A percentile compares a stretch with the other conserved stretches of the same genome.
These are phyloP conservation scores for Thelonectria olida DNA, from an alignment of 2,329 filamentous ascomycete genomes.

Conservation along the genomic window DNA sequence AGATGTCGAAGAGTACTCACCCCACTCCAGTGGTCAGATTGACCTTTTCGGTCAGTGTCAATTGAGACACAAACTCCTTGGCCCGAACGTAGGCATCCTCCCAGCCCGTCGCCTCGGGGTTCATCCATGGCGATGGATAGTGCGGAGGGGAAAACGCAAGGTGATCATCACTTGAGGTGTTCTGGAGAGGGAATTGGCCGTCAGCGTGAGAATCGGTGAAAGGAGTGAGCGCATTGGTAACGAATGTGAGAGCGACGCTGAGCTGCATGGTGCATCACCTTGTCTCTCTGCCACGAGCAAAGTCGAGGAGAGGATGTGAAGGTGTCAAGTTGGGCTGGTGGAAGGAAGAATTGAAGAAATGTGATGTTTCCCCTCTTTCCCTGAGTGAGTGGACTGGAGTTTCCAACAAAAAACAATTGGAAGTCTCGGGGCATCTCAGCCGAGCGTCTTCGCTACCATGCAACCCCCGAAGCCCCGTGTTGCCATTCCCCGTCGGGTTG, in stretches of 20 bases:
- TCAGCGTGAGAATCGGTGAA: slow-evolving; percentile 33
- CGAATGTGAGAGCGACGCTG: slow-evolving; percentile 12
- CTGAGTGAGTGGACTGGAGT: too few relatives aligned
- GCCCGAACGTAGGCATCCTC: slow-evolving; percentile 79
- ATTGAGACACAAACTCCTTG: slow-evolving; percentile 79
- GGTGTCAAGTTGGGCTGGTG: too few relatives aligned
- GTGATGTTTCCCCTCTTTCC: too few relatives aligned
- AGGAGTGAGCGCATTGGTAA: slow-evolving; percentile 19
- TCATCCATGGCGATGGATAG: slow-evolving; percentile 90
- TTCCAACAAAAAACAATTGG: too few relatives aligned
- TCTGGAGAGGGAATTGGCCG: slow-evolving; percentile 30
- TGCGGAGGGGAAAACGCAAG: slow-evolving; percentile 63
- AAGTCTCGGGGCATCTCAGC: too few relatives aligned
- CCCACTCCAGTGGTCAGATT: slow-evolving; percentile 93
- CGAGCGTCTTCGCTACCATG: too few relatives aligned
- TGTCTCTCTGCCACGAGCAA: neutral
- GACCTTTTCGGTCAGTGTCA: slow-evolving; percentile 90
- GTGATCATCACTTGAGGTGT: slow-evolving; percentile 19
- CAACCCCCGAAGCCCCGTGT: too few relatives aligned
- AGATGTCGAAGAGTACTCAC: slow-evolving; percentile 55
- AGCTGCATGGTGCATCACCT: slow-evolving; percentile 27
- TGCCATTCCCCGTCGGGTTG: too few relatives aligned
- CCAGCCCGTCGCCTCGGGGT: slow-evolving; percentile 77
- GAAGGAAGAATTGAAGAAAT: too few relatives aligned
- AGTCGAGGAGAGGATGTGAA: neutral